phyloP scores from a whole-genome alignment of 2,329 filamentous ascomycete genomes.

The Trichophyton verrucosum region DNA sequence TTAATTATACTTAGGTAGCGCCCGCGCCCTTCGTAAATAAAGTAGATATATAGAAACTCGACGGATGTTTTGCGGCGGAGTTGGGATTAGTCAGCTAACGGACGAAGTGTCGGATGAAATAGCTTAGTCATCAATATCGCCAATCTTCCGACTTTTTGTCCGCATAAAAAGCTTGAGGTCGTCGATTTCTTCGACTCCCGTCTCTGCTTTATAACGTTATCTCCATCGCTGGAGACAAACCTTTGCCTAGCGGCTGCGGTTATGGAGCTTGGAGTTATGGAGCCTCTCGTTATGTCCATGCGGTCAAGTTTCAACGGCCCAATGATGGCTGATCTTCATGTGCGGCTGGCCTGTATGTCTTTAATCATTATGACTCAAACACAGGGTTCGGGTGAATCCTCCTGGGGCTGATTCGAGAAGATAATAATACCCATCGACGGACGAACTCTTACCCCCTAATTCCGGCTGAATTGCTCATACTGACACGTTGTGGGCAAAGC shows the following conservation, averaged over 20 bases:
- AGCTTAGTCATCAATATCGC: neutral
- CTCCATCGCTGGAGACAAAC: neutral
- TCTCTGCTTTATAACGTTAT: neutral
- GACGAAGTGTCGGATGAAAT: neutral
- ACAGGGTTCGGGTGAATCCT: neutral
- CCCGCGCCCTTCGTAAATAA: neutral
- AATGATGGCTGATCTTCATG: neutral
- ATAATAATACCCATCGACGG: neutral
- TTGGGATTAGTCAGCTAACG: neutral
- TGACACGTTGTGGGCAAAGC: neutral
- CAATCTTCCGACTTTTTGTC: neutral
- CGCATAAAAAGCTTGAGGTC: neutral
- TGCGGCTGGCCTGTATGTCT: neutral
- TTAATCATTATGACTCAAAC: neutral
- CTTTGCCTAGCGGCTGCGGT: neutral
- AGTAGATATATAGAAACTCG: neutral
- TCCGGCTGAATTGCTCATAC: neutral
- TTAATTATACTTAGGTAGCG: no score
- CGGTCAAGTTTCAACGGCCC: neutral
- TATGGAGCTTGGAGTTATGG: neutral
- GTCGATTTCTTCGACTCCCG: neutral
- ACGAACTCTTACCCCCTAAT: neutral
- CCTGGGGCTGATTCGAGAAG: neutral
- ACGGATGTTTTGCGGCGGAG: neutral
- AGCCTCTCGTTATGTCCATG: neutral